Evolutionary conservation across 768 basidiomycete genomes (phyloP).

Genomic region (Suillus decipiens): DNA sequence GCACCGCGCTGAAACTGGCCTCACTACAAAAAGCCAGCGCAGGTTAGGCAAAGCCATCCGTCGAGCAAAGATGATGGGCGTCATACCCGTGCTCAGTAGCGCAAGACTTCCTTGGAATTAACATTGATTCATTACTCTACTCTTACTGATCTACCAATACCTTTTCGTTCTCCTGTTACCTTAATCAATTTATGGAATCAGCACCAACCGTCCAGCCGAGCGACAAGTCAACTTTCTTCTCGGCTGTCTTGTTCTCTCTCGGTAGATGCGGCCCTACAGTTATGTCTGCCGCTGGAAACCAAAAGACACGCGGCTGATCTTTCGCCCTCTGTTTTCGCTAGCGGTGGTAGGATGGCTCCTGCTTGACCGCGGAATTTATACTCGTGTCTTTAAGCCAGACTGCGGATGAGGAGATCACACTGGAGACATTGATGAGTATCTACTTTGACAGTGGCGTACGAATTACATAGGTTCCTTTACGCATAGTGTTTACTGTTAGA

Average conservation of each 20-base stretch:
- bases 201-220: neutral
- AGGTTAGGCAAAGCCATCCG: slow-evolving; percentile 82
- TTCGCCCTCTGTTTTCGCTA: neutral
- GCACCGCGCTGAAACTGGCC: slow-evolving; percentile 62
- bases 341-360: neutral
- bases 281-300: neutral
- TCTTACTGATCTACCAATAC: neutral
- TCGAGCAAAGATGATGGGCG: slow-evolving; percentile 89
- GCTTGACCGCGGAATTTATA: neutral
- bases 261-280: neutral
- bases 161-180: neutral
- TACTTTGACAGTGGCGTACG: neutral
- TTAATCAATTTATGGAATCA: neutral
- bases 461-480: neutral
- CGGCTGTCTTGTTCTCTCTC: neutral
- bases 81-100: slow-evolving; percentile 57
- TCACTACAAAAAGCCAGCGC: slow-evolving; percentile 81
- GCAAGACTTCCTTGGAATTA: slow-evolving; percentile 22
- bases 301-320: neutral
- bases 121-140: neutral
- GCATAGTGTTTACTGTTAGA: neutral
- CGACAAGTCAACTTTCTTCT: neutral
- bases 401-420: neutral
- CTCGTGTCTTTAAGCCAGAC: neutral
- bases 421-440: neutral